Percentiles rank a stretch among this genome's conserved stretches.
phyloP scores from a whole-genome alignment of 331 rosid genomes.

The Saraca asoca region DNA sequence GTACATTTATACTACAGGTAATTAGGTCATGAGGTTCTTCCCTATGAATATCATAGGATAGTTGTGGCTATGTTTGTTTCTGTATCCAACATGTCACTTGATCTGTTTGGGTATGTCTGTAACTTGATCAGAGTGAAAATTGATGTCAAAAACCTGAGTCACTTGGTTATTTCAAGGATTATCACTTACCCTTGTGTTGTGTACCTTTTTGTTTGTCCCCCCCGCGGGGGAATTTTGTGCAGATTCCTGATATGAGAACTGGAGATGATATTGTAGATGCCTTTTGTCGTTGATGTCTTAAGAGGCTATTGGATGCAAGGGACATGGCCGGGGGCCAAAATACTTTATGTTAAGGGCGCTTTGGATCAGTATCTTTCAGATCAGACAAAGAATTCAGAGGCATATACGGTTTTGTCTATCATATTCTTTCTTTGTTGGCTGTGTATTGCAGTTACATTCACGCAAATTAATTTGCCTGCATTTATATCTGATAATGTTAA shows the following conservation, averaged over 20 bases:
- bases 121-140: neutral
- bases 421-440: neutral
- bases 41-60: no score
- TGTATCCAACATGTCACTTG: conserved; percentile 1
- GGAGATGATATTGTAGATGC: conserved; percentile 75
- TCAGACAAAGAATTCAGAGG: conserved; percentile 56
- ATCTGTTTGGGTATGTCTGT: neutral
- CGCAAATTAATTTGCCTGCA: neutral
- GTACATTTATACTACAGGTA: no score
- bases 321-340: conserved; percentile 63
- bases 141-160: neutral
- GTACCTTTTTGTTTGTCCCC: neutral
- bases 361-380: conserved; percentile 64
- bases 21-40: neutral
- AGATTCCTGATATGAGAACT: conserved; percentile 84
- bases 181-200: neutral
- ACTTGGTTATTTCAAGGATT: neutral
- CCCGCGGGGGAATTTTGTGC: conserved; percentile 31
- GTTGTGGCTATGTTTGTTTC: neutral
- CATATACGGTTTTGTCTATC: conserved; percentile 29
- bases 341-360: conserved; percentile 75
- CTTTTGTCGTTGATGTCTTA: conserved; percentile 83
- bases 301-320: conserved; percentile 62
- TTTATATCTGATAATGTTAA: neutral
- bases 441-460: neutral